These are phyloP conservation scores for Xylaria cubensis DNA, from an alignment of 495 filamentous ascomycete genomes.

Conservation along the genomic window DNA sequence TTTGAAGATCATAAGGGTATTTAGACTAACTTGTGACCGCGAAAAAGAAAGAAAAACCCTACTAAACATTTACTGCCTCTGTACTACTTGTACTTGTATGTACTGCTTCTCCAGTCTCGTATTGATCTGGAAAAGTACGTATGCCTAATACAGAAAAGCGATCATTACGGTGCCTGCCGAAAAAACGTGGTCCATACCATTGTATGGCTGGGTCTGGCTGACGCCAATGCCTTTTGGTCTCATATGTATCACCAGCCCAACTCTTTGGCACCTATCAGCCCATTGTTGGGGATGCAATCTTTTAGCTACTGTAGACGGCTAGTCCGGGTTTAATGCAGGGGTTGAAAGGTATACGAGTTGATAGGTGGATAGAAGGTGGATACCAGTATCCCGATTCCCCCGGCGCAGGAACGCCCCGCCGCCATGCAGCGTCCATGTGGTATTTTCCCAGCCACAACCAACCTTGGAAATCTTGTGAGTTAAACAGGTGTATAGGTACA, in stretches of 20 bases:
- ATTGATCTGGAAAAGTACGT: not conserved
- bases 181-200: conserved; percentile 1
- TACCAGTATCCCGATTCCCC: not conserved
- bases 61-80: too few relatives aligned
- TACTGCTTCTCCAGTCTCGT: not conserved
- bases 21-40: not conserved
- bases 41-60: not conserved
- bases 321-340: not conserved
- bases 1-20: not conserved
- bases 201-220: not conserved
- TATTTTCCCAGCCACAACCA: not conserved
- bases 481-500: not conserved
- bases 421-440: not conserved
- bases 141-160: too few relatives aligned
- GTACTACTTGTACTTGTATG: too few relatives aligned
- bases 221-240: not conserved
- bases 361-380: not conserved
- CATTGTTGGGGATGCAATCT: not conserved
- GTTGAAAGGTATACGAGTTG: not conserved
- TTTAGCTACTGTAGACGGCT: not conserved
- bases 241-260: not conserved
- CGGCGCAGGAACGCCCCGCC: conserved; percentile 21
- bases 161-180: too few relatives aligned
- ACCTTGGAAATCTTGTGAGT: not conserved
- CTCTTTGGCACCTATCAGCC: not conserved